Base-by-base conservation (phyloP, 371 early-diverging fungal species). In the Mucor saturninus region DNA sequence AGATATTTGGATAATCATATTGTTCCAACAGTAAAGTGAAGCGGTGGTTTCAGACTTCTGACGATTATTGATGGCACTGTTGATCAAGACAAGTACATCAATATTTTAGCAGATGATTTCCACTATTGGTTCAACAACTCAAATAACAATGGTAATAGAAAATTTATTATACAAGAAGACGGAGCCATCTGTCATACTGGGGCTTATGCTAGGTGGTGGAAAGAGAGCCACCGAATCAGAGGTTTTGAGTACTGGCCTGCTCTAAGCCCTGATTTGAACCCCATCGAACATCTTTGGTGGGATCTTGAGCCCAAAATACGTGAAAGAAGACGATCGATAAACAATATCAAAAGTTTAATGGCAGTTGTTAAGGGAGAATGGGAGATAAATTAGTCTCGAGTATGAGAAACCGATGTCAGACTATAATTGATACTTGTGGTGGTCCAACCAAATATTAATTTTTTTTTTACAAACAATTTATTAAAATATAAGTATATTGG, bases 231-330 rank as follows among this genome's bases (percentile, higher is more conserved):
- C 29, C 8, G n/a, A 6, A 56, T 49, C 15, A 56, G 31, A n/a
- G 38, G 56, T 1, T 66, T 57, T 64, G 55, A 65, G 15, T 61
- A 30, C 54, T 60, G 68, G 56, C 51, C 59, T 5, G 51, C 59
- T 2, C 68, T 59, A 59, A 59, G 60, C n/a, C 63, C 68, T n/a
- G 63, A 68, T 46, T 38, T 63, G 7, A 68, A 54, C 10, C 56
- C 59, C 0, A 62, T 63, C 31, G 68, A 68, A 53, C 51, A 68
- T 11, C n/a, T 68, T 6, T 62, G 63, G 68, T 3, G 2, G 5
- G 26, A 7, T 46, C 50, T 67, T 1, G 59, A 54, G 8, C 28
- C 3, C 4, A 3, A 5, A 37, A 57, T 52, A 26, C 42, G 39
- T 8, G 8, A 15, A 15, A 15, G 7, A 11, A 57, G 43, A 32